Base-by-base conservation (phyloP, 305 asterid genomes). In the Ajuga reptans region DNA sequence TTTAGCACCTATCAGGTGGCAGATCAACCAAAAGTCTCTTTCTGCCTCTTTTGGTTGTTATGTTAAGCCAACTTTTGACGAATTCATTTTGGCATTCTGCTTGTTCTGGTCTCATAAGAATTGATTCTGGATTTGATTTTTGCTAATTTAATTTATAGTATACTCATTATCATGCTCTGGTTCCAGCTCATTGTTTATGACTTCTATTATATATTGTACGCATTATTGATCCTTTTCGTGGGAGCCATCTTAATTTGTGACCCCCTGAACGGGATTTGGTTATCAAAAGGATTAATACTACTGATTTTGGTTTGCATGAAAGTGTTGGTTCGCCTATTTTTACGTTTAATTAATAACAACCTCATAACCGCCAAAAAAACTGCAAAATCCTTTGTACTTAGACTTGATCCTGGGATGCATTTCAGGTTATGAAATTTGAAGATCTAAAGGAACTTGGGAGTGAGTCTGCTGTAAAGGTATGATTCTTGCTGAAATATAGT, bases 391-490 rank as follows among this genome's bases (percentile, higher is more conserved):
- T 43, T 65, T 71, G 7, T 41, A 60, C 69, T 75, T 31, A 65
- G 9, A 33, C 17, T 50, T n/a, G 10, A 15, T 69, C 39, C 51
- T 68, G 14, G 55, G 66, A 55, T 60, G 62, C 47, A 41, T 64
- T 74, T 64, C 72, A 93, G 98, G 98, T 93, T 47, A 93, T 90
- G 98, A 93, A 93, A 82, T 90, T 88, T 77, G 96, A 89, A 57
- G 98, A 93, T 80, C 82, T 93, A 37, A 89, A 93, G 89, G 97
- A 89, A 80, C 87, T 86, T 2, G 97, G 92, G 12, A 83, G 75
- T 72, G 98, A 93, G 81, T 21, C 95, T 4, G 96, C 97, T 5
- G 96, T 89, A 51, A 93, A 93, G 98, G 98, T 90, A 87, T 55
- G 17, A 27, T 15, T 16, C 14, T 3, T 46, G n/a, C 1, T 41